Evolutionary conservation across 1,139 yeast species (phyloP).

Genomic region (Taiozyma sp.): DNA sequence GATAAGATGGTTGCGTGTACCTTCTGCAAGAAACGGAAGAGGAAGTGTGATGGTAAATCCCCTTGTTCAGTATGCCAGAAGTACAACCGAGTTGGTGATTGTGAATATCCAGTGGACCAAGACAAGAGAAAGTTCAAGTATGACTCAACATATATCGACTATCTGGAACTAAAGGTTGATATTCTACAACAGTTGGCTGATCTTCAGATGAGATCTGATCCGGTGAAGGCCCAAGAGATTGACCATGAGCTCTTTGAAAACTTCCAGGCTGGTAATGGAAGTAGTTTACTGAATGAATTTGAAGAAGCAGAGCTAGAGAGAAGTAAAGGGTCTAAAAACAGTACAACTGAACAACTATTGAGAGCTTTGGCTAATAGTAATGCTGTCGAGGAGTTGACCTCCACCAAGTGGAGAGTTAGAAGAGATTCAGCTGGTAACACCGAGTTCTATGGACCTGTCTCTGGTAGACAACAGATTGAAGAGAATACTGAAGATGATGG

Average conservation of each 20-base stretch:
- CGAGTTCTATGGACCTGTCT: constrained; percentile 27
- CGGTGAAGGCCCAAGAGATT: constrained; percentile 5
- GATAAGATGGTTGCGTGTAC: constrained; percentile 9
- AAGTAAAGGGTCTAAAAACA: not conserved
- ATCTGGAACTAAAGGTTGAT: constrained; percentile 18
- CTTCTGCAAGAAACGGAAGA: constrained; percentile 12
- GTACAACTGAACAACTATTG: constrained; percentile 7
- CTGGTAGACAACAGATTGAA: constrained; percentile 24
- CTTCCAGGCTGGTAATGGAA: not conserved
- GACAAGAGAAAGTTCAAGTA: constrained; percentile 19
- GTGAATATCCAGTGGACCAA: constrained; percentile 15
- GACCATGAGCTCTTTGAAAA: constrained; percentile 4
- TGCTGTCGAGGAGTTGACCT: constrained; percentile 25
- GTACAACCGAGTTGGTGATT: constrained; percentile 13
- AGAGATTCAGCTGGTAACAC: constrained; percentile 20
- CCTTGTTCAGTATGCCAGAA: constrained; percentile 13
- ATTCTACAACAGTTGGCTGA: constrained; percentile 15
- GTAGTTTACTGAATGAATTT: not conserved
- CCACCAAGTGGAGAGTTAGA: constrained; percentile 27
- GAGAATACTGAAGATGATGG: constrained; percentile 18
- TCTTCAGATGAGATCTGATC: constrained; percentile 12
- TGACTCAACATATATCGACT: constrained; percentile 20
- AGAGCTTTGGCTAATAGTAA: constrained; percentile 13
- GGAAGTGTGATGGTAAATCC: constrained; percentile 7
- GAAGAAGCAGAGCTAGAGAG: not conserved